These are phyloP conservation scores for Candida silvicultrix DNA, from an alignment of 805 yeast genomes.

Conservation along the genomic window DNA sequence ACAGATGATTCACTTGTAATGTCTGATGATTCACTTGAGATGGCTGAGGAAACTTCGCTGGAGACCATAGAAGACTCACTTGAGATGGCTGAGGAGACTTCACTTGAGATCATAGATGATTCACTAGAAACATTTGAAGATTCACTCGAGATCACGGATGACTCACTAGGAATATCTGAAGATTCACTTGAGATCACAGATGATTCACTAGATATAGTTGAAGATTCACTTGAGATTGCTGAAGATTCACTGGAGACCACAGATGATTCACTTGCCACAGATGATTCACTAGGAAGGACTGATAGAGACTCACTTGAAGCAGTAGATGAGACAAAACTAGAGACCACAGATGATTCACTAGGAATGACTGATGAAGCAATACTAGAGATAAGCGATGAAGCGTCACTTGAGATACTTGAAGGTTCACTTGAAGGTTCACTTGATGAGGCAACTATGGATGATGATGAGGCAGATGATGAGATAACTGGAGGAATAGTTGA, in stretches of 20 bases:
- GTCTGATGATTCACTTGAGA: background rate
- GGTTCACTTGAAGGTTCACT: background rate
- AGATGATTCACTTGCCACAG: background rate
- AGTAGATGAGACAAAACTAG: background rate
- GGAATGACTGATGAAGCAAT: background rate
- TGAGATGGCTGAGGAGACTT: background rate
- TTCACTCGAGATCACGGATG: background rate
- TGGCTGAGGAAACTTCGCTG: background rate
- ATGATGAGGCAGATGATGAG: background rate
- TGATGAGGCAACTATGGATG: slow-evolving; percentile 10
- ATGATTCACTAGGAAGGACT: background rate
- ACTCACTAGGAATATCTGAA: background rate
- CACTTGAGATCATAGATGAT: background rate
- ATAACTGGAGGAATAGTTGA: background rate
- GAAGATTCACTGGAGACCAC: background rate
- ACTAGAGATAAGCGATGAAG: no score
- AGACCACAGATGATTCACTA: background rate
- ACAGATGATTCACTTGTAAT: background rate
- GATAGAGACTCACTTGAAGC: background rate
- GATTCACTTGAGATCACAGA: background rate
- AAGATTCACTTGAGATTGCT: background rate
- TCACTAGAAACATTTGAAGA: background rate
- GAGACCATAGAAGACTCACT: background rate
- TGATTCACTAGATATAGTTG: background rate
- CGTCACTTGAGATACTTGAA: slow-evolving; percentile 7